phyloP scores from a whole-genome alignment of 2,329 filamentous ascomycete genomes.

The Didymella lethalis region DNA sequence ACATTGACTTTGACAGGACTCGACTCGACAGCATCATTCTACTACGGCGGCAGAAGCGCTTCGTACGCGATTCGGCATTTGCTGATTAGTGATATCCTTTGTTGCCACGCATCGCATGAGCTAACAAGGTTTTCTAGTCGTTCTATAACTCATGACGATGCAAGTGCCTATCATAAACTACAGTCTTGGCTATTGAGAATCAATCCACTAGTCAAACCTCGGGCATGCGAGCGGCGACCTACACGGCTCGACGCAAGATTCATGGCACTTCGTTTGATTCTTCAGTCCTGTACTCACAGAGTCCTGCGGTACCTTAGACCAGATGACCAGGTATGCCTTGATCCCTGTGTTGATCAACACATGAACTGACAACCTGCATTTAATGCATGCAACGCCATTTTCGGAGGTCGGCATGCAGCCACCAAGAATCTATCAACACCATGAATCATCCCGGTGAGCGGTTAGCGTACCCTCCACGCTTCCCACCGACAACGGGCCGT shows the following conservation, averaged over 20 bases:
- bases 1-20: slow-evolving; percentile 7
- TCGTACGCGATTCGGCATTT: slow-evolving; percentile 19
- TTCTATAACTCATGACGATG: neutral
- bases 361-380: slow-evolving; percentile 9
- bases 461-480: slow-evolving; percentile 4
- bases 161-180: neutral
- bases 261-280: neutral
- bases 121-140: neutral
- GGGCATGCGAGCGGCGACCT: neutral
- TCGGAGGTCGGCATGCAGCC: slow-evolving; percentile 11
- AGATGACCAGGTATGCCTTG: slow-evolving; percentile 1
- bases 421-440: slow-evolving; percentile 4
- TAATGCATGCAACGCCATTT: slow-evolving; percentile 21
- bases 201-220: neutral
- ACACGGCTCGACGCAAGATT: neutral
- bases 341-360: slow-evolving; percentile 17
- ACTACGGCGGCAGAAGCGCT: slow-evolving; percentile 29
- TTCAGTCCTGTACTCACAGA: neutral
- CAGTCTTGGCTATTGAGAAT: neutral
- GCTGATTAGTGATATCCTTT: slow-evolving; percentile 8
- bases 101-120: neutral
- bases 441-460: slow-evolving; percentile 9
- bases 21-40: slow-evolving; percentile 1
- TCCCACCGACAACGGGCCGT: slow-evolving; percentile 30
- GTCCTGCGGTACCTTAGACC: neutral